Base-by-base conservation (phyloP, 352 stramenopile genomes). In the Globisporangium paddicum region DNA sequence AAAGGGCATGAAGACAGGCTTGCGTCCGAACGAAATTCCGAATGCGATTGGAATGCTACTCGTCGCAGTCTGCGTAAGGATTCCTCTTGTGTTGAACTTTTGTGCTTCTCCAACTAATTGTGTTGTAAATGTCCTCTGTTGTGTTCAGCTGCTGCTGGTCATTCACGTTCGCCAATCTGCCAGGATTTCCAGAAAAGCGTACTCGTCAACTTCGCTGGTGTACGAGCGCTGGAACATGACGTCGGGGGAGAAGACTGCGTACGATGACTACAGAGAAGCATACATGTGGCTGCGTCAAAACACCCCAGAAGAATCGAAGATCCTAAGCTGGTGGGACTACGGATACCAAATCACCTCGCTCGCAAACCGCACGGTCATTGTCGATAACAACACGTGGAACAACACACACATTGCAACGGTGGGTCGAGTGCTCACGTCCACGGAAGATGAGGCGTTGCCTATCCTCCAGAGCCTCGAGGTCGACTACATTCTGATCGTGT, bases 381-480 rank as follows among this genome's bases (percentile, higher is more conserved):
- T 98, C 2, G 95, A 98, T 74, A 98, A 98, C 74, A 98, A 98
- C 63, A 98, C 95, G 51, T 98, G 95, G 95, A 98, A 98, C 71
- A 97, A 98, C 68, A 98, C 92, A 35, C 95, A 98, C 69, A 98
- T 98, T 66, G 95, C 95, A 35, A 98, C 93, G 0, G 87, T 98
- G 13, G 95, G 93, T 1, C 83, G 93, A 10, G 87, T 88, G 35
- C 69, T 95, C 37, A 69, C 66, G 3, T 89, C 78, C 8, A 71
- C 70, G 26, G 86, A 95, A 64, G 80, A 87, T 0, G 75, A 82
- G 11, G 86, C 86, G 2, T 60, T 76, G 23, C 79, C 83, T 40
- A 93, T 95, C 49, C 63, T 95, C 28, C 56, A 74, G 25, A 93
- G 82, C 26, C 73, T 95, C 19, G 79, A 76, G 11, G 84, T 92